phyloP scores from a whole-genome alignment of 2,329 filamentous ascomycete species.

The Aspergillus fumigatiaffinis region DNA sequence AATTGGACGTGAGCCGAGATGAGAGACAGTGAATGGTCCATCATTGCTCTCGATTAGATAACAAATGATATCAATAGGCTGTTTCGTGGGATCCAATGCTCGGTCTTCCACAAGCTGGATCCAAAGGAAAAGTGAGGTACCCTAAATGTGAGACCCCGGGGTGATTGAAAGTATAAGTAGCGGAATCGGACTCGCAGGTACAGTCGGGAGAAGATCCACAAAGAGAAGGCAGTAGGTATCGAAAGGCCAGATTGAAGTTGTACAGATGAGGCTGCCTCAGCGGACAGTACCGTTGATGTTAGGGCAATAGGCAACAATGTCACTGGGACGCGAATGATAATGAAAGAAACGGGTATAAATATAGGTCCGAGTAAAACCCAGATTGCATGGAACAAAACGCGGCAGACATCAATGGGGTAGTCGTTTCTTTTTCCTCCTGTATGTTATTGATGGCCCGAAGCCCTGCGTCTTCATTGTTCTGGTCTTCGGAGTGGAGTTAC shows the following conservation, averaged over 20 bases:
- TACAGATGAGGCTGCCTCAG: neutral
- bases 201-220: neutral
- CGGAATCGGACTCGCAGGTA: neutral
- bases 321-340: neutral
- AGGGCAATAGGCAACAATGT: neutral
- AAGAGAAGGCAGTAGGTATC: neutral
- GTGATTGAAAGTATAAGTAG: neutral
- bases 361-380: slow-evolving; percentile 1
- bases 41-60: slow-evolving; percentile 6
- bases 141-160: neutral
- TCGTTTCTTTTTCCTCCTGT: slow-evolving; percentile 17
- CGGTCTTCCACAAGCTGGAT: neutral
- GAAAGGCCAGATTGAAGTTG: neutral
- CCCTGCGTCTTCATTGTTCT: slow-evolving; percentile 15
- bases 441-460: slow-evolving; percentile 10
- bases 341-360: neutral
- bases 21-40: slow-evolving; percentile 28
- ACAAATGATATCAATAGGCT: neutral
- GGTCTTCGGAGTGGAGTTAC: slow-evolving; percentile 11
- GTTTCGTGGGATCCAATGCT: neutral
- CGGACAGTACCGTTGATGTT: neutral
- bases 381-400: neutral
- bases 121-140: neutral
- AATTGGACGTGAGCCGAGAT: slow-evolving; percentile 31
- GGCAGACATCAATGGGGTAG: slow-evolving; percentile 7